These are phyloP conservation scores for Salvia miltiorrhiza DNA, from an alignment of 257 asterid species.

Conservation along the genomic window DNA sequence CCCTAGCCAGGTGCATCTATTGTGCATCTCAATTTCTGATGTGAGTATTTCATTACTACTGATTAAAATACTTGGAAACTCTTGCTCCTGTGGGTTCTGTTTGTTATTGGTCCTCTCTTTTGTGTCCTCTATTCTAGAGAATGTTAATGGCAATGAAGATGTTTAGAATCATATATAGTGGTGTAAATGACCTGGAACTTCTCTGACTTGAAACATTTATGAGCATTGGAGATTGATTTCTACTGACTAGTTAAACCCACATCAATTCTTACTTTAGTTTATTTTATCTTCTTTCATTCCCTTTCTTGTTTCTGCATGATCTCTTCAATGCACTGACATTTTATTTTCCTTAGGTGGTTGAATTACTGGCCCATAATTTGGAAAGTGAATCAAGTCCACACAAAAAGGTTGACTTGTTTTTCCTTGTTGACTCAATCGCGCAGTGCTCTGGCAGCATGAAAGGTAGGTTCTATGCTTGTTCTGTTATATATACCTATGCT, in stretches of 20 bases:
- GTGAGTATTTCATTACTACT: background rate
- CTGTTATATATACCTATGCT: background rate
- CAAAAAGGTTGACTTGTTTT: constrained; percentile 80
- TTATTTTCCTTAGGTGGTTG: constrained; percentile 52
- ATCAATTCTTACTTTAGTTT: background rate
- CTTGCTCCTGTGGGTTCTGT: background rate
- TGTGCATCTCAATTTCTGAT: background rate
- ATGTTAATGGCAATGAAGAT: background rate
- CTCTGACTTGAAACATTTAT: background rate
- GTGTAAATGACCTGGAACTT: background rate
- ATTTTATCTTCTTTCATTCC: background rate
- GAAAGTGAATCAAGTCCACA: constrained; percentile 65
- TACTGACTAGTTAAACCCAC: background rate
- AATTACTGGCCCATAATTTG: constrained; percentile 47
- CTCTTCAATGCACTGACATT: background rate
- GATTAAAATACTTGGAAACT: background rate
- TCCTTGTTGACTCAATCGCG: constrained; percentile 86
- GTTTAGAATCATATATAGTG: background rate
- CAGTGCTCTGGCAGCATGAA: constrained; percentile 74
- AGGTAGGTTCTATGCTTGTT: constrained; percentile 36
- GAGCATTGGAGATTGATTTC: background rate
- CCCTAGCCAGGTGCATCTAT: constrained; percentile 3
- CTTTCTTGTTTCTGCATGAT: background rate
- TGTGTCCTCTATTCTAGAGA: background rate
- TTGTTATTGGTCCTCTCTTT: background rate